Conservation (phyloP, 768 basidiomycete species). For the Mrakia gelida region DNA sequence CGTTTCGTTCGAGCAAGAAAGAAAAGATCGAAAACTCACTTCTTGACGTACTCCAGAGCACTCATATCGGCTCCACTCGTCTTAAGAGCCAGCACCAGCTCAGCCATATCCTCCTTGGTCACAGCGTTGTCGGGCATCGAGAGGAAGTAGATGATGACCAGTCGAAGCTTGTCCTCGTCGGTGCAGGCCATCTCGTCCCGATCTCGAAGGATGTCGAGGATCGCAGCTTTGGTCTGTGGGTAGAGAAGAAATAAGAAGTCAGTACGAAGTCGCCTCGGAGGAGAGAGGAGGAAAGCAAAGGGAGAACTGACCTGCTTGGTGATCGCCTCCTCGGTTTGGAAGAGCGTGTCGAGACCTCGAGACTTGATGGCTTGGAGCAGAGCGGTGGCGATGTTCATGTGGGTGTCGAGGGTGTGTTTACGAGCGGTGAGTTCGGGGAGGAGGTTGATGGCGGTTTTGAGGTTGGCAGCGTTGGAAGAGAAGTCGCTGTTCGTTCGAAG, state of each 20-base stretch:
- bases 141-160: constrained; percentile 92
- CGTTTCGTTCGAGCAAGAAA: too few species aligned
- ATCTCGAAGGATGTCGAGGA: constrained; percentile 80
- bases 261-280: not conserved
- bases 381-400: constrained; percentile 98
- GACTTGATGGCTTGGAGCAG: constrained; percentile 92
- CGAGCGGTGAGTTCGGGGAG: constrained; percentile 93
- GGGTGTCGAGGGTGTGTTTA: constrained; percentile 92
- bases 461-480: constrained; percentile 83
- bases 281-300: not conserved
- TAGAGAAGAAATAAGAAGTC: not conserved
- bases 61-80: constrained; percentile 67
- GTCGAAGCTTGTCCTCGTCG: constrained; percentile 80
- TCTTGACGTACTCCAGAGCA: constrained; percentile 86
- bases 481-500: constrained; percentile 59
- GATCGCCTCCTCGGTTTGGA: constrained; percentile 89
- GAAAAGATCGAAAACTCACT: constrained; percentile 38
- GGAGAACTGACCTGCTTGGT: constrained; percentile 71
- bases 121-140: constrained; percentile 74
- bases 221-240: constrained; percentile 63
- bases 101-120: constrained; percentile 79
- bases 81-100: constrained; percentile 82
- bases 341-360: constrained; percentile 91
- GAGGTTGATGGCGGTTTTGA: constrained; percentile 96
- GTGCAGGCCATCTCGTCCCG: constrained; percentile 54